Evolutionary conservation across 768 basidiomycete species (phyloP), one percentile per base, ranked within the genome.

Genomic region (Kwoniella pini): DNA sequence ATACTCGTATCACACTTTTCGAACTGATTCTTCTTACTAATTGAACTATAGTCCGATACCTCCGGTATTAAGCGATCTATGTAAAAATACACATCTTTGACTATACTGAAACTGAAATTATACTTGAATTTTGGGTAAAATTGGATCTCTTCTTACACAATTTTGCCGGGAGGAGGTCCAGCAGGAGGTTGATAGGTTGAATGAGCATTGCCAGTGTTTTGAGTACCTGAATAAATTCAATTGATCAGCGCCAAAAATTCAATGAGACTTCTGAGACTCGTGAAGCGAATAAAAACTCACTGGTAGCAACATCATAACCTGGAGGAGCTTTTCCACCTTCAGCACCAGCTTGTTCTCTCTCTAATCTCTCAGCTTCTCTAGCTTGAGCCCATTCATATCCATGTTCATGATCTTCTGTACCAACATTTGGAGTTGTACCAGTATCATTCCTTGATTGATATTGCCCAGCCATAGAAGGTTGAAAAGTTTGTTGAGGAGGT

Each of bases 371-470:
- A n/a, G 67, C 61, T 45, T 76, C 72, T 58, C 71, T 67, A 2
- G 71, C 72, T 55, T 72, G 70, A 54, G 71, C 70, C 63, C 72
- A 77, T 48, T 72, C 71, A 64, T 74, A 79, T 33, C 77, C 76
- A 28, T 68, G 65, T 57, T 78, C 70, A 56, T 71, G 72, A 13
- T 60, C 62, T 19, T 40, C 55, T n/a, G 49, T 54, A 21, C 48
- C 52, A 11, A 11, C 48, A 21, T 39, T 30, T 17, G 21, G 49
- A 11, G 31, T 42, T 42, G 33, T 53, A 24, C 33, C 54, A 31
- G 22, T 50, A 17, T 53, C 50, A 26, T 63, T 54, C 30, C 44
- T 36, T 7, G 60, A 54, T 30, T 64, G 58, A 40, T 75, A 75
- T 21, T 63, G 55, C 3, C 67, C 67, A 4, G 74, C 71, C 65